phyloP scores from a whole-genome alignment of 257 asterid genomes.

The Sherardia arvensis region DNA sequence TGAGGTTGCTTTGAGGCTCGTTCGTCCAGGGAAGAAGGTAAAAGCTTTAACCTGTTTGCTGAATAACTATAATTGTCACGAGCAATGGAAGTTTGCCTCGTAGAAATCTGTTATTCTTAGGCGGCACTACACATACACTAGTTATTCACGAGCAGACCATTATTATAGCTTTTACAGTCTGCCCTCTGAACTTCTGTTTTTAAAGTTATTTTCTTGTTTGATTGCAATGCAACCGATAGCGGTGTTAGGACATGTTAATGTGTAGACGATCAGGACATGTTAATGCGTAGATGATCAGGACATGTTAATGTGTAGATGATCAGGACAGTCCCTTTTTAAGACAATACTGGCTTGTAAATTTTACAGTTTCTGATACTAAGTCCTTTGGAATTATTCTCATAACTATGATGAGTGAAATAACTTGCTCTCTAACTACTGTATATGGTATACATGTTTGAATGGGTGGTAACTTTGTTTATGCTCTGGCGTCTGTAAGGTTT shows the following conservation, averaged over 20 bases:
- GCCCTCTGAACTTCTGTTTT: neutral
- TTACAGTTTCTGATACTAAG: no score
- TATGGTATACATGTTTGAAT: neutral
- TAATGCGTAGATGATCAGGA: no score
- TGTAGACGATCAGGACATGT: no score
- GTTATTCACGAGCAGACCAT: neutral
- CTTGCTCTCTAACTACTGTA: no score
- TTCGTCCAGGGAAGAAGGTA: conserved; percentile 89
- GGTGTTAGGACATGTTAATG: no score
- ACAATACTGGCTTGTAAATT: no score
- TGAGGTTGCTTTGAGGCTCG: conserved; percentile 91
- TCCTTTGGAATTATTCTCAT: neutral
- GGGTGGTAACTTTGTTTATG: neutral
- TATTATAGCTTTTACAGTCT: neutral
- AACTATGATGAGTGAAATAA: neutral
- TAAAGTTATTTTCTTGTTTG: neutral
- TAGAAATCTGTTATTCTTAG: neutral
- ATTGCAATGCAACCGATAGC: neutral
- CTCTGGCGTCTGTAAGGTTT: neutral
- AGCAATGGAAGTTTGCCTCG: neutral
- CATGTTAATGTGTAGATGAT: no score
- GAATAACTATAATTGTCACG: no score
- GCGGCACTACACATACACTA: neutral
- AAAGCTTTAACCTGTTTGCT: no score
- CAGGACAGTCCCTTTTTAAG: no score